Evolutionary conservation across 164 flowering plant genomes (phyloP).

Genomic region (Umbellularia californica): DNA sequence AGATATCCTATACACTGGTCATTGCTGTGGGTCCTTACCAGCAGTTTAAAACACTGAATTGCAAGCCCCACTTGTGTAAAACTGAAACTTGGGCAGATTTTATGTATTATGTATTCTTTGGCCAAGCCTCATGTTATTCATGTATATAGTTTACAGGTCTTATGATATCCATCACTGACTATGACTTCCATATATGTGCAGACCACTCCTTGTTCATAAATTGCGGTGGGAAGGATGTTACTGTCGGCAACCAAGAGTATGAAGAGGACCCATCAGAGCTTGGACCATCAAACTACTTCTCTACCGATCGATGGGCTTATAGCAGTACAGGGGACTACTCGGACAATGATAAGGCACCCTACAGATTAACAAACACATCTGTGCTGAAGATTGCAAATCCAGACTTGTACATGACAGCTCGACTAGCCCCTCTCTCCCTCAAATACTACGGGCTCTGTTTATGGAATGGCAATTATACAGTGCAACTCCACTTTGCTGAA

Average conservation of each 20-base stretch:
- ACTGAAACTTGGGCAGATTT: too few relatives aligned
- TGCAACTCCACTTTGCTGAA: conserved; percentile 16
- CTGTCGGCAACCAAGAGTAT: conserved; percentile 34
- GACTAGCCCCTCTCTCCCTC: conserved; percentile 6
- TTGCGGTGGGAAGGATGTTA: conserved; percentile 33
- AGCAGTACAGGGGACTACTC: conserved; percentile 13
- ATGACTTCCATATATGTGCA: background rate
- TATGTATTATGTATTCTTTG: too few relatives aligned
- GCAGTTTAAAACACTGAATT: too few relatives aligned
- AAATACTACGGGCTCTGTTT: conserved; percentile 13
- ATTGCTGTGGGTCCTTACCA: background rate
- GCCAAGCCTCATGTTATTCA: too few relatives aligned
- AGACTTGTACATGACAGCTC: conserved; percentile 12
- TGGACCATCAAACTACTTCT: conserved; percentile 41
- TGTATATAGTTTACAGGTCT: too few relatives aligned
- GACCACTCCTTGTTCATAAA: conserved; percentile 41
- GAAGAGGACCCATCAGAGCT: conserved; percentile 35
- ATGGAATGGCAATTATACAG: conserved; percentile 8
- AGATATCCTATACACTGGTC: background rate
- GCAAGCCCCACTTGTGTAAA: too few relatives aligned
- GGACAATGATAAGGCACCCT: background rate
- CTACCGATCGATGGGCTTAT: conserved; percentile 13
- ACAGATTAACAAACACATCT: background rate
- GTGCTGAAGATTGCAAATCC: conserved; percentile 4
- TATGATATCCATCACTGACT: too few relatives aligned